These are phyloP conservation scores for Ochetophila trinervis DNA, from an alignment of 306 rosid species.

Conservation along the genomic window DNA sequence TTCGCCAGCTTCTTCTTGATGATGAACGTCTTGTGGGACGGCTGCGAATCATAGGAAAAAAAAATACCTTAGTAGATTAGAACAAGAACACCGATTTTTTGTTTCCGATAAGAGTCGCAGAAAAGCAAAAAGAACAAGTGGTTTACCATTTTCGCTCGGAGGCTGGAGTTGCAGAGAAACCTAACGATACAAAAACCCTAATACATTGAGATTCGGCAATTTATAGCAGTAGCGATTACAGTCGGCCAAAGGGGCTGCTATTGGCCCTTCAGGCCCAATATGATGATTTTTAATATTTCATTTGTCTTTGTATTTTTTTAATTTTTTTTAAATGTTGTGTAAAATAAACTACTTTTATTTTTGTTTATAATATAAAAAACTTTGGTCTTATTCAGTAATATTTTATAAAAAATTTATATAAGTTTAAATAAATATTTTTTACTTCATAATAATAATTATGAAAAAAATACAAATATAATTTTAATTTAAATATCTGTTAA, in stretches of 20 bases:
- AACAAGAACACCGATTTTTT: neutral
- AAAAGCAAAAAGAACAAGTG: neutral
- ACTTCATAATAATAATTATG: no score
- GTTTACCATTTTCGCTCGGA: slow-evolving; percentile 47
- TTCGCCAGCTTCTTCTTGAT: slow-evolving; percentile 92
- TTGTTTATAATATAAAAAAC: no score
- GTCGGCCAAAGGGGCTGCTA: neutral
- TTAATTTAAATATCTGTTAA: no score
- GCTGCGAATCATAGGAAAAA: slow-evolving; percentile 37
- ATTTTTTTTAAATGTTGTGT: no score
- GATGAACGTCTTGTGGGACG: slow-evolving; percentile 81
- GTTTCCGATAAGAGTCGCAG: neutral
- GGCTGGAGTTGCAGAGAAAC: slow-evolving; percentile 26
- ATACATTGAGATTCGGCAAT: neutral
- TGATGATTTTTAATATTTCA: no score
- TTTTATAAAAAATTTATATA: no score
- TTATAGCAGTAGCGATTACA: neutral
- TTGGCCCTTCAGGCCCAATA: no score
- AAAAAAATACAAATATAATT: no score
- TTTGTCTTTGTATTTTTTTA: no score
- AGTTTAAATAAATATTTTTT: no score
- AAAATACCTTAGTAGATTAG: neutral
- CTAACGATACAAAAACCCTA: slow-evolving; percentile 17
- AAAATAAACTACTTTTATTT: no score
- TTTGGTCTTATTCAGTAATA: no score